phyloP scores from a whole-genome alignment of 768 basidiomycete species.

The Pisolithus albus region DNA sequence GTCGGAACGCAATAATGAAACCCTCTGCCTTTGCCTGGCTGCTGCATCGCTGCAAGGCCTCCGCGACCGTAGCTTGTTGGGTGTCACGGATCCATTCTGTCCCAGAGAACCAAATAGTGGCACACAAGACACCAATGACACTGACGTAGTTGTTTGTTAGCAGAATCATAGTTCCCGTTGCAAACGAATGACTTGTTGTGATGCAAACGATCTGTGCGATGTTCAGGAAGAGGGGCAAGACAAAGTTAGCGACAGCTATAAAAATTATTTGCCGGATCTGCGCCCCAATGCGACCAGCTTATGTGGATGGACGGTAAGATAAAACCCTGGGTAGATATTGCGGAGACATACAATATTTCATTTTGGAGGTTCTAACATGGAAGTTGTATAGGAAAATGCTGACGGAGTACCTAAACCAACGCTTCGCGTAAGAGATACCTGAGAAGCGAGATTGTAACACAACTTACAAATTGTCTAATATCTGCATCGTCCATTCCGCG shows the following conservation, averaged over 20 bases:
- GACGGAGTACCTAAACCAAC: constrained; percentile 17
- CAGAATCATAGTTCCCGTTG: background rate
- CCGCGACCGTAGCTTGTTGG: background rate
- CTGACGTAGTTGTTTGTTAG: constrained; percentile 24
- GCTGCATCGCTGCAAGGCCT: background rate
- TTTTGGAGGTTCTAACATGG: background rate
- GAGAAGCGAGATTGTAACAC: no score
- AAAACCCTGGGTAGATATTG: background rate
- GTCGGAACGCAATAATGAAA: no score
- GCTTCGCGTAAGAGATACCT: background rate
- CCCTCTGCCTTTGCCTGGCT: background rate
- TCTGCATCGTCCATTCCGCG: constrained; percentile 29
- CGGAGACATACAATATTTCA: background rate
- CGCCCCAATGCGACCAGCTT: constrained; percentile 13
- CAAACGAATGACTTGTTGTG: background rate
- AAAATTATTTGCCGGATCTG: constrained; percentile 28
- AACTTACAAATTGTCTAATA: constrained; percentile 28
- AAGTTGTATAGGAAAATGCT: constrained; percentile 24
- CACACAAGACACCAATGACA: constrained; percentile 32
- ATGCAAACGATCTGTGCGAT: constrained; percentile 27
- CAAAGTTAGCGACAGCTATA: constrained; percentile 32
- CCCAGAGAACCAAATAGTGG: constrained; percentile 25
- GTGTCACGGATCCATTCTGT: constrained; percentile 1
- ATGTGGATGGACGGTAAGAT: background rate
- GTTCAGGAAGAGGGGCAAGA: constrained; percentile 31